Percentiles rank a stretch among this genome's conserved stretches.
These are phyloP conservation scores for Aspergillus pseudonomiae DNA, from an alignment of 2,329 filamentous ascomycete genomes.

Conservation along the genomic window DNA sequence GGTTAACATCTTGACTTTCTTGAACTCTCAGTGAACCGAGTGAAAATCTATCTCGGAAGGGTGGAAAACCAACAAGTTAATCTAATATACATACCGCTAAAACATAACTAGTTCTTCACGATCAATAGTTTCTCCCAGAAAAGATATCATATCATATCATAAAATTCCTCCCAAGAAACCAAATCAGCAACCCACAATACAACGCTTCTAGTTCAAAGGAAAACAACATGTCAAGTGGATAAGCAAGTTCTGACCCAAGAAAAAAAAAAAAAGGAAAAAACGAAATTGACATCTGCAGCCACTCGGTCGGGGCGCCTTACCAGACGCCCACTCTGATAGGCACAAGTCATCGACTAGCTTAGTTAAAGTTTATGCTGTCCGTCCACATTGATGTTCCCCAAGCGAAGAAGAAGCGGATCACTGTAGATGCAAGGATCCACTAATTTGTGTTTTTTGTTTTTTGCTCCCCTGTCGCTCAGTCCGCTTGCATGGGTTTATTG, in stretches of 20 bases:
- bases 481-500: neutral
- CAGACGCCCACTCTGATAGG: conserved; percentile 16
- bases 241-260: neutral
- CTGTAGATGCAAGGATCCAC: neutral
- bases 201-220: neutral
- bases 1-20: neutral
- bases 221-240: conserved; percentile 13
- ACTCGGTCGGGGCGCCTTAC: conserved; percentile 16
- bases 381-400: neutral
- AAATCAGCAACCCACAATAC: neutral
- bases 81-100: neutral
- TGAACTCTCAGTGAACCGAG: neutral
- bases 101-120: neutral
- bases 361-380: conserved; percentile 15
- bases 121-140: neutral
- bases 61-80: neutral
- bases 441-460: neutral
- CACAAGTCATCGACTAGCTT: conserved; percentile 23
- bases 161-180: neutral
- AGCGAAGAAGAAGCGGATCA: conserved; percentile 2
- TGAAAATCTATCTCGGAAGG: neutral
- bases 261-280: neutral
- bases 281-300: conserved; percentile 20
- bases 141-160: neutral
- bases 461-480: conserved; percentile 13